phyloP scores from a whole-genome alignment of 805 yeast genomes.

The Yamadazyma ubonensis region DNA sequence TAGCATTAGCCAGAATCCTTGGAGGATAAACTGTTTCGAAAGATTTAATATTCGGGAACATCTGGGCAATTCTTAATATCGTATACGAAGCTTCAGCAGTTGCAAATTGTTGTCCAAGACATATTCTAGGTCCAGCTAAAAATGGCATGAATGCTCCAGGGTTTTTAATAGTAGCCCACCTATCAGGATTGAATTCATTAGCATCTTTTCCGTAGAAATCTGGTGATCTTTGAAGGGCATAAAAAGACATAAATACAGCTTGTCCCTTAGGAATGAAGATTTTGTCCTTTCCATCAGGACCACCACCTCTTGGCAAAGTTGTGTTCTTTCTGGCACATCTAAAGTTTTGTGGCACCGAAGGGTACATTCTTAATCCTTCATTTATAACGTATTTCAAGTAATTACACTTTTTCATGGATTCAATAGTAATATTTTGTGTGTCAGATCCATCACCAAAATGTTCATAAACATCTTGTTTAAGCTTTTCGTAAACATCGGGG shows the following conservation, averaged over 20 bases:
- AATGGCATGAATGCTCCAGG: slow-evolving; percentile 54
- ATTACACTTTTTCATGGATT: slow-evolving; percentile 32
- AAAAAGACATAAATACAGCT: slow-evolving; percentile 40
- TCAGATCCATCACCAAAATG: slow-evolving; percentile 27
- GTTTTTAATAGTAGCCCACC: slow-evolving; percentile 44
- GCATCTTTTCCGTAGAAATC: slow-evolving; percentile 48
- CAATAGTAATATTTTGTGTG: slow-evolving; percentile 28
- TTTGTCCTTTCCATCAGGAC: slow-evolving; percentile 24
- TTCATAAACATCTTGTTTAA: slow-evolving; percentile 26
- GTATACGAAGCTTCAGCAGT: slow-evolving; percentile 53
- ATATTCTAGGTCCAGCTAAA: slow-evolving; percentile 57
- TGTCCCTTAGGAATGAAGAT: slow-evolving; percentile 44
- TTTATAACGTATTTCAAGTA: slow-evolving; percentile 30
- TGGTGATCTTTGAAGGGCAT: slow-evolving; percentile 43
- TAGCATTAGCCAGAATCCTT: slow-evolving; percentile 27
- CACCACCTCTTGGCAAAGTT: slow-evolving; percentile 33
- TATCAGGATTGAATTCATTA: slow-evolving; percentile 45
- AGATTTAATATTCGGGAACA: slow-evolving; percentile 21
- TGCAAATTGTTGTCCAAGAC: slow-evolving; percentile 59
- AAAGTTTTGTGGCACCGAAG: slow-evolving; percentile 36
- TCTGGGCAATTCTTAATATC: slow-evolving; percentile 34
- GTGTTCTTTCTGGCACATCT: slow-evolving; percentile 28
- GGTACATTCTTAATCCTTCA: slow-evolving; percentile 34
- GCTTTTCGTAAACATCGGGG: slow-evolving; percentile 28
- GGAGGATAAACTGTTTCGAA: slow-evolving; percentile 30